These are phyloP conservation scores for Teunomyces panamensis DNA, from an alignment of 805 yeast species.

Conservation along the genomic window DNA sequence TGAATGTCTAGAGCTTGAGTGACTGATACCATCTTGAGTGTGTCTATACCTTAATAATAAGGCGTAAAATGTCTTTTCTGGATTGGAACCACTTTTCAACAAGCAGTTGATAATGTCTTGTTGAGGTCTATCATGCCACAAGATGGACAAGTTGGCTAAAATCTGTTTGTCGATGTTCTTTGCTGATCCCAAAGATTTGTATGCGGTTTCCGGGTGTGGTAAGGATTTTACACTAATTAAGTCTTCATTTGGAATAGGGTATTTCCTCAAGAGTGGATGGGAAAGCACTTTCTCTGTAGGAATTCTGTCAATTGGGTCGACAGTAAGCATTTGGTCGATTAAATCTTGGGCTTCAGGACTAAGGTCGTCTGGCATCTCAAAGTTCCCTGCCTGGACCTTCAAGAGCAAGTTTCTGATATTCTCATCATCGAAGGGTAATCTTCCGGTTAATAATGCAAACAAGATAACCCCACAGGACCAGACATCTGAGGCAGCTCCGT, in stretches of 20 bases:
- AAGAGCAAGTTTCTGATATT: slow-evolving; percentile 66
- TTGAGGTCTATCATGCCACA: slow-evolving; percentile 55
- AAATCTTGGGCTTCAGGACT: slow-evolving; percentile 66
- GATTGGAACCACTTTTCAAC: slow-evolving; percentile 37
- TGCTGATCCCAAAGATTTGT: slow-evolving; percentile 46
- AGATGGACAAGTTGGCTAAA: slow-evolving; percentile 51
- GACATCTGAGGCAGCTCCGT: slow-evolving; percentile 82
- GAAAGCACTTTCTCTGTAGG: slow-evolving; percentile 61
- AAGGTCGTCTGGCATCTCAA: slow-evolving; percentile 65
- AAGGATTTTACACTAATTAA: slow-evolving; percentile 43
- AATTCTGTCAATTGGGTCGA: slow-evolving; percentile 70
- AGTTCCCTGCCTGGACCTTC: slow-evolving; percentile 75
- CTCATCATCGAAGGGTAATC: slow-evolving; percentile 81
- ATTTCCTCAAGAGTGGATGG: slow-evolving; percentile 54
- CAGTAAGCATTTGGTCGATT: slow-evolving; percentile 61
- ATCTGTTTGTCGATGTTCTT: slow-evolving; percentile 52
- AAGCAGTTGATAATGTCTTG: slow-evolving; percentile 37
- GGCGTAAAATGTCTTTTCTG: slow-evolving; percentile 47
- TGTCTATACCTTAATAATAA: slow-evolving; percentile 44
- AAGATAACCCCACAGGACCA: slow-evolving; percentile 88
- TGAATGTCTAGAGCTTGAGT: slow-evolving; percentile 11
- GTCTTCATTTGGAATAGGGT: slow-evolving; percentile 47
- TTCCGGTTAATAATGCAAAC: slow-evolving; percentile 76
- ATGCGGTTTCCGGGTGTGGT: slow-evolving; percentile 56
- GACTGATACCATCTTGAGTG: slow-evolving; percentile 25